Conservation (phyloP, 768 basidiomycete species). For the Nidularia sp. region DNA sequence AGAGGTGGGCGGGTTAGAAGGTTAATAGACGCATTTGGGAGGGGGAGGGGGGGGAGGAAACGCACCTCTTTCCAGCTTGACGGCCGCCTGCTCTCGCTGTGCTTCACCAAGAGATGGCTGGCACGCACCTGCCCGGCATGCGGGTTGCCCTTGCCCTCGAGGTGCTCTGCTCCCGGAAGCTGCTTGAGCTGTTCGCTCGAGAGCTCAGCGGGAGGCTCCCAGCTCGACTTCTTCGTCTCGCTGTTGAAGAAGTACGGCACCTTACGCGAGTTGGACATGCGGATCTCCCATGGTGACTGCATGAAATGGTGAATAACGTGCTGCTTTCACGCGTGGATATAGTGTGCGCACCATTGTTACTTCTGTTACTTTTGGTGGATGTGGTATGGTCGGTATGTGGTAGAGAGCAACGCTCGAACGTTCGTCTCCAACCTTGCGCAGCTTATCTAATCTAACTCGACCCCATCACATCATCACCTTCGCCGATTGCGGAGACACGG, state of each 20-base stretch:
- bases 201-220: conserved; percentile 71
- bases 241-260: conserved; percentile 89
- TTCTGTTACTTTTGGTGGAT: background rate
- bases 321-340: no score
- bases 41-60: conserved; percentile 5
- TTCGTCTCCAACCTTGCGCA: no score
- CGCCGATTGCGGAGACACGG: background rate
- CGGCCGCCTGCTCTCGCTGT: conserved; percentile 71
- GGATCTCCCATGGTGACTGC: conserved; percentile 70
- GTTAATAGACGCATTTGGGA: background rate
- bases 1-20: no score
- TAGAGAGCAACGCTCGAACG: no score
- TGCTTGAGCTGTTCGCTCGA: conserved; percentile 52
- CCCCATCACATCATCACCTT: background rate
- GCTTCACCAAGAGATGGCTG: conserved; percentile 95
- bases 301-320: no score
- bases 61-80: conserved; percentile 84
- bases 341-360: conserved; percentile 8
- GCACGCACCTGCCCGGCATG: conserved; percentile 69
- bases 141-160: conserved; percentile 12
- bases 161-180: conserved; percentile 67
- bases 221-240: conserved; percentile 64
- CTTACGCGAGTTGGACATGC: conserved; percentile 73
- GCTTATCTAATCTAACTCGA: background rate
- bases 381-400: background rate